These are phyloP conservation scores for Corylus avellana DNA, from an alignment of 306 rosid genomes.

Conservation along the genomic window DNA sequence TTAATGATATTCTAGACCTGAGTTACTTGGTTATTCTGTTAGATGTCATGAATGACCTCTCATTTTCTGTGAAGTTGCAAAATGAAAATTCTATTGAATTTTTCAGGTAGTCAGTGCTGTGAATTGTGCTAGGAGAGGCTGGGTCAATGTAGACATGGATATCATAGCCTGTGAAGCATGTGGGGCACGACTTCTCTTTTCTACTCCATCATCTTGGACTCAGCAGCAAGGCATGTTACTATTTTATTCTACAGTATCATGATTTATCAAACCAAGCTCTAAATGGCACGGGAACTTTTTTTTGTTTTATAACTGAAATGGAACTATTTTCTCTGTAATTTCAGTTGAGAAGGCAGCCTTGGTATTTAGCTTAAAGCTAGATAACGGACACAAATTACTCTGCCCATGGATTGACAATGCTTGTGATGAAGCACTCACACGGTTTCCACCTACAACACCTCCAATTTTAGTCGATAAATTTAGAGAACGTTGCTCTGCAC, in stretches of 20 bases:
- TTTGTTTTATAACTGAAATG: conserved; percentile 23
- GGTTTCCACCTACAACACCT: conserved; percentile 74
- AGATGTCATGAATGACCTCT: background rate
- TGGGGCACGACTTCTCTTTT: conserved; percentile 73
- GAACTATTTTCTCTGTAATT: conserved; percentile 20
- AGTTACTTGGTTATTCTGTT: background rate
- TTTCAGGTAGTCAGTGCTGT: conserved; percentile 77
- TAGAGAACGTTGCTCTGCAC: conserved; percentile 58
- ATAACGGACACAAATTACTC: conserved; percentile 84
- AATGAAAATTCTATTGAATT: conserved; percentile 10
- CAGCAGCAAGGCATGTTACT: conserved; percentile 70
- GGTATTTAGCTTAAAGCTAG: conserved; percentile 90
- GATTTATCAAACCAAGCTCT: background rate
- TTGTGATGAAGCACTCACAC: conserved; percentile 74
- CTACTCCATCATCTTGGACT: conserved; percentile 88
- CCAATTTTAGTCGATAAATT: conserved; percentile 63
- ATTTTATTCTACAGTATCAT: conserved; percentile 19
- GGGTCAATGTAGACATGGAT: conserved; percentile 83
- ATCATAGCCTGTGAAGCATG: conserved; percentile 84
- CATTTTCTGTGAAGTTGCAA: background rate
- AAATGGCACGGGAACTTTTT: background rate
- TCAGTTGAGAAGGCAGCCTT: conserved; percentile 95
- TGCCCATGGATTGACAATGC: conserved; percentile 94
- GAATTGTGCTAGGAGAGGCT: conserved; percentile 96
- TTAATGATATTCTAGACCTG: background rate